Evolutionary conservation across 768 basidiomycete genomes (phyloP).

Genomic region (Podaxis carcinomalis): DNA sequence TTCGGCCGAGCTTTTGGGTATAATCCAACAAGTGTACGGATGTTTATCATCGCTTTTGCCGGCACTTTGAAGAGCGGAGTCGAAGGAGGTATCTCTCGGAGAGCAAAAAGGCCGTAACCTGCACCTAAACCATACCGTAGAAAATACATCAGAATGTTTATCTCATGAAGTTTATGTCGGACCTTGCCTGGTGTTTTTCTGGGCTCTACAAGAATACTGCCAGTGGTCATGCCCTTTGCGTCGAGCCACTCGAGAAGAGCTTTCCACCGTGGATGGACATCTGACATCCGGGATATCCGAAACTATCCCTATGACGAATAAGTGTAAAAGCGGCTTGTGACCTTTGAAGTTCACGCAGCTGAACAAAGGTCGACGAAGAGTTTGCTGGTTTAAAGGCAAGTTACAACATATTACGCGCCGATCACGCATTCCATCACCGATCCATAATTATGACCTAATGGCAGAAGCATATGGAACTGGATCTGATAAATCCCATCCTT

Average conservation of each 20-base stretch:
- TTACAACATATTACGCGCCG: conserved; percentile 15
- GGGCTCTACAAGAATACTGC: conserved; percentile 46
- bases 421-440: conserved; percentile 19
- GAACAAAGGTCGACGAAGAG: background rate
- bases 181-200: conserved; percentile 44
- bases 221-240: conserved; percentile 41
- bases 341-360: background rate
- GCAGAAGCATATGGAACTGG: background rate
- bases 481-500: conserved; percentile 1
- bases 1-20: conserved; percentile 41
- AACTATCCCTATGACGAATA: background rate
- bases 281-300: conserved; percentile 5
- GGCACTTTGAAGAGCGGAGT: conserved; percentile 69
- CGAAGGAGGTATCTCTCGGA: conserved; percentile 37
- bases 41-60: conserved; percentile 65
- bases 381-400: background rate
- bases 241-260: conserved; percentile 50
- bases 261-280: conserved; percentile 36
- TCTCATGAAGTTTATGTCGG: background rate
- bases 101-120: conserved; percentile 69
- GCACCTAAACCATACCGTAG: conserved; percentile 38
- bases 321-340: background rate
- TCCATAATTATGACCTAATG: background rate
- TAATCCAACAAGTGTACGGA: conserved; percentile 54
- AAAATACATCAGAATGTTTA: background rate